A percentile compares a stretch with the other conserved stretches of the same genome.
phyloP scores from a whole-genome alignment of 306 rosid genomes.

The Cucumis melo region DNA sequence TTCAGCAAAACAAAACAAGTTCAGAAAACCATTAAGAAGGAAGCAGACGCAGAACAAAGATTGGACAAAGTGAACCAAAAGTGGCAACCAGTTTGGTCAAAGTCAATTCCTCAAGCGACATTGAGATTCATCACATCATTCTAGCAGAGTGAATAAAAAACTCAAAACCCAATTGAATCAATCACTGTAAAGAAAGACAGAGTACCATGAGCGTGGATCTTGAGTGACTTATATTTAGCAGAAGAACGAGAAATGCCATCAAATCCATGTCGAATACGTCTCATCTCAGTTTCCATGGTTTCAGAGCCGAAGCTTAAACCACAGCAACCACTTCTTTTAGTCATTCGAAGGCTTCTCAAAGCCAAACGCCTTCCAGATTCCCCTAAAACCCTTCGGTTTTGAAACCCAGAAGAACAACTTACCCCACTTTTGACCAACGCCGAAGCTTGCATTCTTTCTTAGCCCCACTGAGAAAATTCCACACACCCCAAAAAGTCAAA shows the following conservation, averaged over 20 bases:
- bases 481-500: constrained; percentile 21
- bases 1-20: background rate
- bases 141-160: background rate
- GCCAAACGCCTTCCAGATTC: constrained; percentile 23
- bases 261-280: constrained; percentile 19
- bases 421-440: constrained; percentile 28
- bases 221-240: constrained; percentile 39
- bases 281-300: constrained; percentile 43
- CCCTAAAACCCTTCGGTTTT: constrained; percentile 22
- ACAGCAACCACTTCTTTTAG: constrained; percentile 22
- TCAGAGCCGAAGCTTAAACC: constrained; percentile 34
- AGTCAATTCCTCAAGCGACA: background rate
- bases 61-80: background rate
- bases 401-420: constrained; percentile 27
- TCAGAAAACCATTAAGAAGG: background rate
- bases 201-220: constrained; percentile 56
- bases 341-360: constrained; percentile 29
- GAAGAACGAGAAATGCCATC: constrained; percentile 37
- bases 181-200: background rate
- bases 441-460: constrained; percentile 60
- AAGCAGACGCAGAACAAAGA: background rate
- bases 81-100: background rate
- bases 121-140: background rate
- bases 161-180: background rate
- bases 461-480: constrained; percentile 1